phyloP scores from a whole-genome alignment of 2,329 filamentous ascomycete genomes.

The Apiospora koreana region DNA sequence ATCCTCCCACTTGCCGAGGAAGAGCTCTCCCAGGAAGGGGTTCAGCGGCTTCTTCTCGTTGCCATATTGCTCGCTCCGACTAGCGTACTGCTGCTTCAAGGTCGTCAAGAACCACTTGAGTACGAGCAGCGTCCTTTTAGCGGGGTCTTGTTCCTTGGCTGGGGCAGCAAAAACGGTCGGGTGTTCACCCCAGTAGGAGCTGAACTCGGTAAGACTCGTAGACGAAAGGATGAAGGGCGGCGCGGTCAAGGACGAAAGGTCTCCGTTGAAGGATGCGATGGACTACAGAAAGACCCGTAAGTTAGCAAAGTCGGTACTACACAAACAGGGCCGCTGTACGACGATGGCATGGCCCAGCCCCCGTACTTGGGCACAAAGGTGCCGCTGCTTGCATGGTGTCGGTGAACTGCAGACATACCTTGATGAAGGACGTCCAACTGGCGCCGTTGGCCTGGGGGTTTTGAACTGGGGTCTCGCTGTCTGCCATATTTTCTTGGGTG shows the following conservation, averaged over 20 bases:
- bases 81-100: constrained; percentile 43
- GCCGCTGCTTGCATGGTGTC: neutral
- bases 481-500: neutral
- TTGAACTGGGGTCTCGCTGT: constrained; percentile 13
- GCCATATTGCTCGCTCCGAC: constrained; percentile 26
- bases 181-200: constrained; percentile 51
- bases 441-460: constrained; percentile 33
- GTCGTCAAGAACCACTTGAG: constrained; percentile 48
- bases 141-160: constrained; percentile 39
- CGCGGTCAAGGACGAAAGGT: constrained; percentile 53
- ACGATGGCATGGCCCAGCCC: neutral
- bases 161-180: constrained; percentile 49
- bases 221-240: constrained; percentile 52
- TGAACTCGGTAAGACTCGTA: constrained; percentile 49
- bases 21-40: constrained; percentile 48
- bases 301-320: neutral
- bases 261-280: constrained; percentile 44
- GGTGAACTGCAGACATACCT: constrained; percentile 22
- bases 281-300: constrained; percentile 23
- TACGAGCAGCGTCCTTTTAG: constrained; percentile 43
- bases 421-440: constrained; percentile 35
- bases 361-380: neutral
- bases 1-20: constrained; percentile 38
- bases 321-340: constrained; percentile 9
- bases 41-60: constrained; percentile 54